Evolutionary conservation across 345 rosid species (phyloP).

Genomic region (Rhodamnia rubescens): DNA sequence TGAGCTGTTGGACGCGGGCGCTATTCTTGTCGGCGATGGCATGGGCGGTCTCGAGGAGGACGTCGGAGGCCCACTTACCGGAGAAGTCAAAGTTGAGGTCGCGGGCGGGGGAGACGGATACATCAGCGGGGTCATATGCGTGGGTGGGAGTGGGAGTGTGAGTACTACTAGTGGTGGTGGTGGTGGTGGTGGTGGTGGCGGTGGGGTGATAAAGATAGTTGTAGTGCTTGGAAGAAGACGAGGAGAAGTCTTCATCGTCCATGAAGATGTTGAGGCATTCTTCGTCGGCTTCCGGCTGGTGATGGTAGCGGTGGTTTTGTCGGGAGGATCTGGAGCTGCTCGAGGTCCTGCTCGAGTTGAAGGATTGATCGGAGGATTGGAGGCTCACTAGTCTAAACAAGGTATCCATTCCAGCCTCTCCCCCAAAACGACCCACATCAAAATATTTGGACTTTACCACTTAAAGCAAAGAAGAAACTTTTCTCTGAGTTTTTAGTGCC

Average conservation of each 20-base stretch:
- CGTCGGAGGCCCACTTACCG: conserved; percentile 54
- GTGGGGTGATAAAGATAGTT: conserved; percentile 16
- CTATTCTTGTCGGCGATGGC: conserved; percentile 56
- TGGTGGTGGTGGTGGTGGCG: conserved; percentile 14
- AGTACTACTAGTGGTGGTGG: conserved; percentile 23
- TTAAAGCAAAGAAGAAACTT: not conserved
- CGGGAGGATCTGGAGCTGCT: conserved; percentile 73
- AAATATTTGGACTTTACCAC: not conserved
- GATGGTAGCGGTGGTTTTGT: conserved; percentile 31
- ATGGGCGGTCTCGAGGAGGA: conserved; percentile 64
- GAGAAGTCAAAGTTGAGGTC: conserved; percentile 59
- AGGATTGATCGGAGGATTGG: conserved; percentile 76
- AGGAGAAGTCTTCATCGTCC: conserved; percentile 99
- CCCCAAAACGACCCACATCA: conserved; percentile 43
- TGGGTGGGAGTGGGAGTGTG: conserved; percentile 21
- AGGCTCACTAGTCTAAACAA: conserved; percentile 81
- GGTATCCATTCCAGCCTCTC: conserved; percentile 66
- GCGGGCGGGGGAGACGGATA: conserved; percentile 34
- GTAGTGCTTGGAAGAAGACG: conserved; percentile 63
- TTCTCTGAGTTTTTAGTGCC: not conserved
- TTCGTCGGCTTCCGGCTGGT: conserved; percentile 47
- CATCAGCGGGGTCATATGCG: conserved; percentile 23
- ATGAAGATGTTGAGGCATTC: conserved; percentile 99
- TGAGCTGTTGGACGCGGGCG: conserved; percentile 58
- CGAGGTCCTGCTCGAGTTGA: conserved; percentile 76